Evolutionary conservation across 2,329 filamentous ascomycete genomes (phyloP), one percentile per base, ranked within the genome.

Genomic region (Sporothrix protearum): DNA sequence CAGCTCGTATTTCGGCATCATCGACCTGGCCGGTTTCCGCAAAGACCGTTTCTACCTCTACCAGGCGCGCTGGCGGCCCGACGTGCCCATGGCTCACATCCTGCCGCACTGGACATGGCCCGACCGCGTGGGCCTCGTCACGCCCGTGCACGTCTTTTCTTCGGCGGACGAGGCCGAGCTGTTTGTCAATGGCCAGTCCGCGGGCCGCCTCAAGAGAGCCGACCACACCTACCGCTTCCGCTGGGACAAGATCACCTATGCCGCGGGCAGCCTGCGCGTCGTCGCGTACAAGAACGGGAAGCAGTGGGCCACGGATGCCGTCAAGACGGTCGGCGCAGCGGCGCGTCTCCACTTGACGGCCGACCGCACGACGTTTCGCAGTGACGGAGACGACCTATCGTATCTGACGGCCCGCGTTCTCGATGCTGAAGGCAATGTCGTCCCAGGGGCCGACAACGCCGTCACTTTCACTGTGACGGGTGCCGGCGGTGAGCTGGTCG

Each of bases 71-170:
- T 88, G 86, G 86, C 78, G 82, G 2, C 79, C 85, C 0, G 82
- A 84, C 19, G 70, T 85, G 0, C 77, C 74, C 1, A 81, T 83
- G 77, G 85, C 84, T 3, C 85, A 87, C 74, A 83, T 88, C 22
- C 80, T 87, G 0, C 86, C 86, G 1, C 86, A 87, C 75, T 88
- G 86, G 86, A 86, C 80, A 19, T 88, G 85, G 84, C 82, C 84
- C 0, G 81, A 83, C 19, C 78, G 72, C 33, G 79, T 80, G 0
- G 83, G 84, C 1, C 73, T 82, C 71, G 78, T 82, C 0, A 87
- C 85, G 3, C 86, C 85, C 0, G 85, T 87, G 0, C 85, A 88
- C 74, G 85, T 87, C 0, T 87, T 86, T 74, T 81, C 84, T 0
- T 78, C 82, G 0, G 85, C 79, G 2, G 84, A 87, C 73, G 84